A percentile compares a stretch with the other conserved stretches of the same genome.
Conservation (phyloP, 2,329 filamentous ascomycete species). For the Hypoxylon sp. region DNA sequence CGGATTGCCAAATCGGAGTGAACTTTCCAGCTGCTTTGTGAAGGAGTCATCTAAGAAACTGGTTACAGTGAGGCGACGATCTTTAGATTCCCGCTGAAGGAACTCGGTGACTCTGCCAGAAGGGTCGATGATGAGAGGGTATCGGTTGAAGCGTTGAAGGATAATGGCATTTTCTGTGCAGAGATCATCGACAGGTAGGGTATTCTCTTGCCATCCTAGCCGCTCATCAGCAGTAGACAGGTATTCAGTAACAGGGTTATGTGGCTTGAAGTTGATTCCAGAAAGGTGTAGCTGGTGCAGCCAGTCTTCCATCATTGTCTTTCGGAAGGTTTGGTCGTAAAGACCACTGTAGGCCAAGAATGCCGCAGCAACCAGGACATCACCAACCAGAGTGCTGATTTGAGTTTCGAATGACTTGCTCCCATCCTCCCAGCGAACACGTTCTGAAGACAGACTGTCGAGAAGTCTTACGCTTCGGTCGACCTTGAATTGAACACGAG, state of each 20-base stretch:
- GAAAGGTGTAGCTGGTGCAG: conserved; percentile 90
- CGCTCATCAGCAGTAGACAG: conserved; percentile 96
- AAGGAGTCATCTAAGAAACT: conserved; percentile 99
- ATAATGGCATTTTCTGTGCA: conserved; percentile 99
- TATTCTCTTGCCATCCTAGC: conserved; percentile 93
- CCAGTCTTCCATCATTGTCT: conserved; percentile 98
- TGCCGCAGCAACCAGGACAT: conserved; percentile 94
- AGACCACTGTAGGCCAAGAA: conserved; percentile 97
- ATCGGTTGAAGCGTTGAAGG: conserved; percentile 96
- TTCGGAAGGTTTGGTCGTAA: conserved; percentile 97
- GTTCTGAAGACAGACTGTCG: conserved; percentile 93
- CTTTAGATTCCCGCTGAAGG: conserved; percentile 91
- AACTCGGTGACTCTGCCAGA: conserved; percentile 96
- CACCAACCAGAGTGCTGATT: conserved; percentile 94
- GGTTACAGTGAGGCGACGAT: conserved; percentile 91
- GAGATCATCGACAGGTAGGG: conserved; percentile 91
- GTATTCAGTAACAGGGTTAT: conserved; percentile 95
- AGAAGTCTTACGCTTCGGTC: conserved; percentile 93
- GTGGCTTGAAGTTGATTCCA: conserved; percentile 91
- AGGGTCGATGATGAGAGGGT: conserved; percentile 97
- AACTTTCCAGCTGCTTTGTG: conserved; percentile 96
- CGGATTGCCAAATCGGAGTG: conserved; percentile 95
- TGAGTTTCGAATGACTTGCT: conserved; percentile 99
- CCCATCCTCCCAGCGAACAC: conserved; percentile 92
- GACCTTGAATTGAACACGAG: conserved; percentile 95